phyloP scores from a whole-genome alignment of 2,329 filamentous ascomycete genomes.

The Periconia sp. region DNA sequence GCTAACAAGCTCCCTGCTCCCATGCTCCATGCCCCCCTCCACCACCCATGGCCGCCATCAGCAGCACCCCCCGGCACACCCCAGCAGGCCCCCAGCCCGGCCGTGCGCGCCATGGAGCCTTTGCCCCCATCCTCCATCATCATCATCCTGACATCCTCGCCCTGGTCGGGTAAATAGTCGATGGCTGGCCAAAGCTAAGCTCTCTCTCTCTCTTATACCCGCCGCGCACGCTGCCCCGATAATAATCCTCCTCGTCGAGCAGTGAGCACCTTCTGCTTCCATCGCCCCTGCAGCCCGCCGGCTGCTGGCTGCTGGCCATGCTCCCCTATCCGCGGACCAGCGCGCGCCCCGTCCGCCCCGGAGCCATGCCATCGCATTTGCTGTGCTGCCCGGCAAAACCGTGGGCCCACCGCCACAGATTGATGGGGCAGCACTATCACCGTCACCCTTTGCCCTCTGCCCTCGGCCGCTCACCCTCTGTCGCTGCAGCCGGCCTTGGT shows the following conservation, averaged over 20 bases:
- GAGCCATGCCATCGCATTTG: slow-evolving; percentile 2
- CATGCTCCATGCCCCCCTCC: too few relatives aligned
- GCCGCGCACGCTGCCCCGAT: slow-evolving; percentile 15
- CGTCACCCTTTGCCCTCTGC: too few relatives aligned
- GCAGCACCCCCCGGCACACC: too few relatives aligned
- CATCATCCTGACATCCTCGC: too few relatives aligned
- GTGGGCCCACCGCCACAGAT: slow-evolving; percentile 10
- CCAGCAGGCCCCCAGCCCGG: too few relatives aligned
- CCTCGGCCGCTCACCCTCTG: too few relatives aligned
- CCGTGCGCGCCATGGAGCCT: not conserved
- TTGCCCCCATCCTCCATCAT: slow-evolving; percentile 1
- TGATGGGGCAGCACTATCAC: too few relatives aligned
- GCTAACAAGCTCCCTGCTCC: too few relatives aligned
- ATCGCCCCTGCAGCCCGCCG: slow-evolving; percentile 32
- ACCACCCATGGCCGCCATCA: too few relatives aligned
- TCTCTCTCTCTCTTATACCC: too few relatives aligned
- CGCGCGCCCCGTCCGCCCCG: slow-evolving; percentile 9
- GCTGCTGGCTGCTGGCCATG: slow-evolving; percentile 6
- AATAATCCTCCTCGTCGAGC: slow-evolving; percentile 17
- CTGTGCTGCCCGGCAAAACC: slow-evolving; percentile 10
- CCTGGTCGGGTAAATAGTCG: slow-evolving; percentile 34
- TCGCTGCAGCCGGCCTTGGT: slow-evolving; percentile 8
- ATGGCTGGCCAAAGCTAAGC: too few relatives aligned
- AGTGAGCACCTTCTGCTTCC: slow-evolving; percentile 24
- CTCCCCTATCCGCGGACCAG: slow-evolving; percentile 2